phyloP scores from a whole-genome alignment of 805 yeast species.

The Zygosaccharomyces kombuchaensis region DNA sequence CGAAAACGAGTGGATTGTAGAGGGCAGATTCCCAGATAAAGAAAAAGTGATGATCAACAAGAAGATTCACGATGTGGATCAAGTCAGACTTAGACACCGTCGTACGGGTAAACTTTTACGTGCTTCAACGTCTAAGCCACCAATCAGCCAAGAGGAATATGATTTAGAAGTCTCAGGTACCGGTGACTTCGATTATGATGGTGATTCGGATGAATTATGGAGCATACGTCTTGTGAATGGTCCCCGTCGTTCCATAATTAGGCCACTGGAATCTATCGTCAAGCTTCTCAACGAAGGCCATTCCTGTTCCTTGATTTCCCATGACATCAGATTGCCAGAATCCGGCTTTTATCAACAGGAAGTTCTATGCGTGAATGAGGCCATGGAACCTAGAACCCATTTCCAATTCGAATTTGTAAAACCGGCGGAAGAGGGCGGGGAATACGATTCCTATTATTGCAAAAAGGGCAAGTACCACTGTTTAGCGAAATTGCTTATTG shows the following conservation, averaged over 20 bases:
- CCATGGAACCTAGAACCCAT: slow-evolving; percentile 59
- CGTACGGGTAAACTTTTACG: slow-evolving; percentile 63
- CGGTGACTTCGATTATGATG: slow-evolving; percentile 58
- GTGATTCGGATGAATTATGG: slow-evolving; percentile 69
- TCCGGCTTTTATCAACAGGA: slow-evolving; percentile 88
- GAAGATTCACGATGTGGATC: slow-evolving; percentile 48
- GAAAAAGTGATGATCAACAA: slow-evolving; percentile 25
- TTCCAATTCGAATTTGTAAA: slow-evolving; percentile 62
- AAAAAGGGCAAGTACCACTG: neutral
- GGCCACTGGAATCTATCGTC: slow-evolving; percentile 66
- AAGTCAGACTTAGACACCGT: slow-evolving; percentile 66
- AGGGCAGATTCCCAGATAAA: slow-evolving; percentile 31
- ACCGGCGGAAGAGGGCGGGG: slow-evolving; percentile 1
- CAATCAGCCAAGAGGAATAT: slow-evolving; percentile 86
- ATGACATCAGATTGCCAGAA: slow-evolving; percentile 65
- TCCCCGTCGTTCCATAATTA: slow-evolving; percentile 35
- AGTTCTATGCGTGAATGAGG: slow-evolving; percentile 76
- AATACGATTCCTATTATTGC: slow-evolving; percentile 1
- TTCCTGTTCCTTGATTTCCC: slow-evolving; percentile 70
- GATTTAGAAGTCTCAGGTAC: slow-evolving; percentile 74
- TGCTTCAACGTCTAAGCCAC: slow-evolving; percentile 70
- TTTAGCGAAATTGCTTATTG: slow-evolving; percentile 6
- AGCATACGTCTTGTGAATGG: slow-evolving; percentile 48
- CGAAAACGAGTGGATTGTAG: slow-evolving; percentile 74
- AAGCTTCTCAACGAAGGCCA: slow-evolving; percentile 63